A percentile compares a stretch with the other conserved stretches of the same genome.
These are phyloP conservation scores for Cocos nucifera DNA, from an alignment of 176 grass and related monocot species.

Conservation along the genomic window DNA sequence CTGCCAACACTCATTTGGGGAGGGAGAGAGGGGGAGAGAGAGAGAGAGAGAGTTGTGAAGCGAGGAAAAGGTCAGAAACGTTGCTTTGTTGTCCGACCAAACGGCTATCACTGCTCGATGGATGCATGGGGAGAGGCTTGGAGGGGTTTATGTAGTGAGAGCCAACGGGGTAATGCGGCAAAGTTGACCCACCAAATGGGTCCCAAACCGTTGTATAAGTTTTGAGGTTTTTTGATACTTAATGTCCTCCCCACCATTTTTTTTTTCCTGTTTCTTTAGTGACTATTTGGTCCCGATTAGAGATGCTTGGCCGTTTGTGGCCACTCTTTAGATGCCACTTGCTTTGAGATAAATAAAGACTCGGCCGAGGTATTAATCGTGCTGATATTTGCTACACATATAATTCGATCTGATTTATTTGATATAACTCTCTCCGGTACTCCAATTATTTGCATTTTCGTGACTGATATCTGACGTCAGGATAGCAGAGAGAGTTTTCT, in stretches of 20 bases:
- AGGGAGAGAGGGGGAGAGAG: neutral
- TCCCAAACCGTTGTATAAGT: too few relatives aligned
- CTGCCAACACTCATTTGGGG: constrained; percentile 10
- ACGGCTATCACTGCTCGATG: too few relatives aligned
- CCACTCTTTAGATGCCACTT: constrained; percentile 34
- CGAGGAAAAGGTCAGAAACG: neutral
- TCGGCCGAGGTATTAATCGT: too few relatives aligned
- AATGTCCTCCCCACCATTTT: too few relatives aligned
- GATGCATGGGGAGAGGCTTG: neutral
- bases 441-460: neutral
- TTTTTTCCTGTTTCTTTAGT: too few relatives aligned
- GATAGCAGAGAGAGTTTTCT: too few relatives aligned
- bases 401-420: too few relatives aligned
- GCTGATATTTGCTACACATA: too few relatives aligned
- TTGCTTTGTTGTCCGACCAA: neutral
- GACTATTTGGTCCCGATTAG: neutral
- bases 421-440: neutral
- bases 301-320: constrained; percentile 28
- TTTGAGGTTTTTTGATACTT: too few relatives aligned
- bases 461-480: too few relatives aligned
- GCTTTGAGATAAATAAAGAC: neutral
- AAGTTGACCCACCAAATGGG: neutral
- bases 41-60: neutral
- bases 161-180: neutral
- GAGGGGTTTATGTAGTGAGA: neutral